Base-by-base conservation (phyloP, 2,329 filamentous ascomycete species). In the Colletotrichum chrysophilum region DNA sequence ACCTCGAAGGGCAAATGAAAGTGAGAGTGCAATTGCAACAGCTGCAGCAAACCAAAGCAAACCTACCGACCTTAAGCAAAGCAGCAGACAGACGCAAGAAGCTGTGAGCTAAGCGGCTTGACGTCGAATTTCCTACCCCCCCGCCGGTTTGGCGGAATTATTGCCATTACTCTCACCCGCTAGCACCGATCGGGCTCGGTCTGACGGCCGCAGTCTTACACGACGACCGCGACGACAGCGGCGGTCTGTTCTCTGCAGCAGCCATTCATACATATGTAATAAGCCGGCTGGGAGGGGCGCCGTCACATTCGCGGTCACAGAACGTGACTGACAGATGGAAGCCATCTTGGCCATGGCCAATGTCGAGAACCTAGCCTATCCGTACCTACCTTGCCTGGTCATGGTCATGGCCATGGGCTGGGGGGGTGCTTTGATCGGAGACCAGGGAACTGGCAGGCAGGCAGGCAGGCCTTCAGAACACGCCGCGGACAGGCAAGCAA, bases 71-170 rank as follows among this genome's bases (percentile, higher is more conserved):
- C 26, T 26, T 43, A 18, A 38, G 36, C 36, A 38, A 38, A 38
- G 16, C 7, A 38, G 13, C 32, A 34, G 32, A 18, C 36, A 38
- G 36, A 3, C 16, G 36, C 36, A 43, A 18, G 4, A 43, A 43
- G 36, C 36, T 43, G 16, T 18, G 36, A 43, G 36, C 36, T 56
- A 12, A 56, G 52, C 52, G 6, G 26, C 56, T 43, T 43, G 26
- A 26, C 56, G 28, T 26, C 16, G 13, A 32, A 52, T 38, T 16
- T 48, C 26, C 12, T 58, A 14, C 9, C 55, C 21, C 61, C 34
- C 61, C 34, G 61, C 61, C 66, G 48, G 68, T 65, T 73, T 75
- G 43, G 60, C 58, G 58, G 64, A 73, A 73, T 72, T 30, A 73
- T 70, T 43, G 38, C 66, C 43, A 38, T 36, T 14, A 28, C 16